Base-by-base conservation (phyloP, 2,329 filamentous ascomycete species). In the Ophiostoma montium region DNA sequence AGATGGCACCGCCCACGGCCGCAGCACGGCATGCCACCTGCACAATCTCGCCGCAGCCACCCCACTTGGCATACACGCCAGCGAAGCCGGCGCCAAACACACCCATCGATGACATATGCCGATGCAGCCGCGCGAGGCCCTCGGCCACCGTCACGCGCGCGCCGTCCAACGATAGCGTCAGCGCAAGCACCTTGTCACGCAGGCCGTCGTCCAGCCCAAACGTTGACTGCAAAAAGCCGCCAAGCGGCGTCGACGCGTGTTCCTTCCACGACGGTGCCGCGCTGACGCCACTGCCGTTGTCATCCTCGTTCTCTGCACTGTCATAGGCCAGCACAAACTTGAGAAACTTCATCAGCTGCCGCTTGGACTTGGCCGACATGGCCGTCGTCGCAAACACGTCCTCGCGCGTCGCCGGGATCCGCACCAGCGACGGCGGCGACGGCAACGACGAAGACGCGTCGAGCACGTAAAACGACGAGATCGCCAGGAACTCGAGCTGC, bases 1-100 rank as follows among this genome's bases (percentile, higher is more conserved):
- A 96, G 3, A 94, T 77, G 11, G 82, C 86, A 44, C 92, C 92
- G 33, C 90, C 90, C 7, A 98, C 92, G 18, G 90, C 90, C 53
- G 82, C 81, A 35, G 90, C 87, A 57, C 90, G 84, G 62, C 92
- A 96, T 5, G 82, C 86, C 21, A 95, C 88, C 68, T 98, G 90
- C 30, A 85, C 80, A 52, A 96, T 79, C 65, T 98, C 90, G 31
- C 87, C 84, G 43, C 84, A 72, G 27, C 90, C 88, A 43, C 90
- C 90, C 82, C 88, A 98, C 70, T 95, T 95, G 19, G 89, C 83
- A 56, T 94, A 78, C 12, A 98, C 79, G 43, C 87, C 86, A 47
- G 86, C 86, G 61, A 96, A 96, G 10, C 90, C 88, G 44, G 84
- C 76, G 0, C 90, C 90, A 57, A 95, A 90, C 5, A 86, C 69